Conservation (phyloP, 1,284 basidiomycete species). For the Ceratobasidium sp. region DNA sequence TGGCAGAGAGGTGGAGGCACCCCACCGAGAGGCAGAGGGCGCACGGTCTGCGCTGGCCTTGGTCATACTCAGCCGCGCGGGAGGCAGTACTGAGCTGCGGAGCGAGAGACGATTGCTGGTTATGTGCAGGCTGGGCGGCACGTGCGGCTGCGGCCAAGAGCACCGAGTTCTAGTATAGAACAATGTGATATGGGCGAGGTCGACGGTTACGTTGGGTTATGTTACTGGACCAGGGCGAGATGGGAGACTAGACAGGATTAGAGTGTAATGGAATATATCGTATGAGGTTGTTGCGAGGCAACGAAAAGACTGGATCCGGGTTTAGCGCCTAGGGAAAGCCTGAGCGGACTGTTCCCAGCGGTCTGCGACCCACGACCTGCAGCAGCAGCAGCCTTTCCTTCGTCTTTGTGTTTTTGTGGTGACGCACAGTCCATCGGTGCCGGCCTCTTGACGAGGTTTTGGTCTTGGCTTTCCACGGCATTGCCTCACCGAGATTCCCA, state of each 20-base stretch:
- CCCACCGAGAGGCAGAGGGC: no score
- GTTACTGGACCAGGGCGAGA: neutral
- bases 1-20: no score
- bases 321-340: conserved; percentile 7
- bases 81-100: neutral
- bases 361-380: neutral
- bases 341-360: conserved; percentile 8
- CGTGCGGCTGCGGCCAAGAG: conserved; percentile 34
- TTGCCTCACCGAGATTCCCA: conserved; percentile 34
- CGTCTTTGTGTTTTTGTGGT: conserved; percentile 5
- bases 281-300: conserved; percentile 32
- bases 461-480: conserved; percentile 41
- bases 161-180: conserved; percentile 4
- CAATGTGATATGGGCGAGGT: neutral
- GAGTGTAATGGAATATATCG: neutral
- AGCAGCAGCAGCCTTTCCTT: neutral
- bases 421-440: neutral
- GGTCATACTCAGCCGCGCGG: neutral
- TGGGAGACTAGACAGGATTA: neutral
- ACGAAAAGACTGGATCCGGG: neutral
- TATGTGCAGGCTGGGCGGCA: no score
- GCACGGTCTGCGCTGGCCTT: no score
- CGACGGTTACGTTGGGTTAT: conserved; percentile 21
- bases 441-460: conserved; percentile 33
- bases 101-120: no score